Evolutionary conservation across 495 filamentous ascomycete species (phyloP).

Genomic region (Cercophora scortea): DNA sequence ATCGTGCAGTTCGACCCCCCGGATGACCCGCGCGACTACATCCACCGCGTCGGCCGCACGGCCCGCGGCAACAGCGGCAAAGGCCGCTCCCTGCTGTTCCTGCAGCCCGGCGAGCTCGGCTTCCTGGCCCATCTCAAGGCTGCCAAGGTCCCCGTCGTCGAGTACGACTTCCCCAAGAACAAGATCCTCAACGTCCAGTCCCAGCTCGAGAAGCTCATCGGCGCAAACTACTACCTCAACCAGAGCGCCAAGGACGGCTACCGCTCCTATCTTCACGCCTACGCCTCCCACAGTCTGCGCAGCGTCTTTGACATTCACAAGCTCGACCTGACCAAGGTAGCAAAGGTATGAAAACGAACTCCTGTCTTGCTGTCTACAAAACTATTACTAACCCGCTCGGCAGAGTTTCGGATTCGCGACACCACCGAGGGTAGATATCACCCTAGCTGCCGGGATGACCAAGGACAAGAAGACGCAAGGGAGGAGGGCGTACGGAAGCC

Average conservation of each 20-base stretch:
- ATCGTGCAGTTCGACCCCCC: constrained; percentile 95
- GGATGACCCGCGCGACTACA: constrained; percentile 87
- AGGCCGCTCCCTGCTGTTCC: constrained; percentile 80
- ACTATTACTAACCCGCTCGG: background rate
- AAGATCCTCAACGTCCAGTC: constrained; percentile 93
- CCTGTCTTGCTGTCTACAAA: background rate
- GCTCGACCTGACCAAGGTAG: constrained; percentile 86
- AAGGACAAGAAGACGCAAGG: constrained; percentile 76
- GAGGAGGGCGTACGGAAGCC: constrained; percentile 72
- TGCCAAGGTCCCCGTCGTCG: constrained; percentile 84
- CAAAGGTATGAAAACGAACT: constrained; percentile 43
- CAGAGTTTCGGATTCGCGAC: constrained; percentile 77
- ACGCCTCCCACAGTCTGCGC: constrained; percentile 82
- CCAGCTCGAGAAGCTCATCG: constrained; percentile 88
- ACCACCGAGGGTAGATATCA: constrained; percentile 88
- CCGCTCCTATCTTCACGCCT: constrained; percentile 85
- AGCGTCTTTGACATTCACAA: constrained; percentile 91
- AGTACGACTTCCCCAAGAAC: constrained; percentile 88
- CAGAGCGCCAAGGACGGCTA: constrained; percentile 65
- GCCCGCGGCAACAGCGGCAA: constrained; percentile 78
- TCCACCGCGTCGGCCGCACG: constrained; percentile 93
- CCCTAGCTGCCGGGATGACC: constrained; percentile 76
- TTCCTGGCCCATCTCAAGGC: constrained; percentile 91
- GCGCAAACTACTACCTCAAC: constrained; percentile 93
- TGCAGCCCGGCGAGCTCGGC: constrained; percentile 86